Base-by-base conservation (phyloP, 805 yeast genomes). In the Yarrowia sp. region DNA sequence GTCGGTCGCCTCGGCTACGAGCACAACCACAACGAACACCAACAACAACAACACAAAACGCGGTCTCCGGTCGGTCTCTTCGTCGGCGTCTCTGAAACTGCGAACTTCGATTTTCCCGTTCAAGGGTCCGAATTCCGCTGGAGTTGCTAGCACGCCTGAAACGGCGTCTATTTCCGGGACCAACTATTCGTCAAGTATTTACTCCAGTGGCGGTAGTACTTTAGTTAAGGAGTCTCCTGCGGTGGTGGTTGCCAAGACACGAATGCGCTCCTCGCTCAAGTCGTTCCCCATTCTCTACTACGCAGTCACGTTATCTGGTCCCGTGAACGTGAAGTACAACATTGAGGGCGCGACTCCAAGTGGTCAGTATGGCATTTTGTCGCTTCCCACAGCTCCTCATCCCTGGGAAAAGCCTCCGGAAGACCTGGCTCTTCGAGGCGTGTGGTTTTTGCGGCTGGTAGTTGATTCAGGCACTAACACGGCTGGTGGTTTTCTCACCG, bases 351-450 rank as follows among this genome's bases (percentile, higher is more conserved):
- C 53, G 24, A 24, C 53, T 9, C 53, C 53, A 2, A 14, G 55
- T 1, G 46, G 66, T 14, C 66, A 61, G 38, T 61, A 61, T 38
- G 66, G 66, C 34, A 61, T 61, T 33, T 30, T 61, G 44, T 61
- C 66, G 14, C 55, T 61, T 12, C 66, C 66, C 8, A 46, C 53
- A 0, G 55, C 66, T 1, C 66, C 66, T 6, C 53, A 61, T 36
- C 66, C 66, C 1, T 61, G 66, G 66, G 66, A 61, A 36, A 61
- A 61, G 38, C 66, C 66, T 1, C 66, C 66, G 44, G 66, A 61
- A 13, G 66, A 61, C 13, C n/a, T 46, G n/a, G 55, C 55, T 2
- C 66, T 61, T 1, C 19, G 66, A 36, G 66, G 66, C 15, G 66
- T 61, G 44, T 61, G 66, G 66, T 61, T 61, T 12, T 10, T 61